phyloP scores from a whole-genome alignment of 2,329 filamentous ascomycete genomes.

The Boeremia exigua region DNA sequence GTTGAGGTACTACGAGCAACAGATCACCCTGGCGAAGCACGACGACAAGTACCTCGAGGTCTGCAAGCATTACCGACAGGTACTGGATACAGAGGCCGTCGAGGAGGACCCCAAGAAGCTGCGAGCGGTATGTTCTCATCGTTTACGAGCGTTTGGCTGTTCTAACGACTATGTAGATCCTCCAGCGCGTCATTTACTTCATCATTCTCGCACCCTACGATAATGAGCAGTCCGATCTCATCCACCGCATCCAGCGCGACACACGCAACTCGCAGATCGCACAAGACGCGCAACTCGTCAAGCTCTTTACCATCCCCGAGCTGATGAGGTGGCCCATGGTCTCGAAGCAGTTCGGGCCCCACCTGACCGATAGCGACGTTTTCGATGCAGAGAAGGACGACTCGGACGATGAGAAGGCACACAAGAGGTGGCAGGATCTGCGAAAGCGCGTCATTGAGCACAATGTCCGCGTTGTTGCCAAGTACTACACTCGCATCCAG shows the following conservation, averaged over 20 bases:
- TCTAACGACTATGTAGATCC: constrained; percentile 61
- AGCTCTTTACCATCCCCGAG: constrained; percentile 93
- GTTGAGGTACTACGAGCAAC: constrained; percentile 94
- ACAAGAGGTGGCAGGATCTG: constrained; percentile 89
- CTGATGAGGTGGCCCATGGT: constrained; percentile 99
- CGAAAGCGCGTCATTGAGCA: constrained; percentile 99
- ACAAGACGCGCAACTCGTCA: constrained; percentile 83
- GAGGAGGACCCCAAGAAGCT: constrained; percentile 88
- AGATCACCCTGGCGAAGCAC: constrained; percentile 94
- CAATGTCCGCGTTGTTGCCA: constrained; percentile 95
- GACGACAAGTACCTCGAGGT: constrained; percentile 96
- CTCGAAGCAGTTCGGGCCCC: constrained; percentile 83
- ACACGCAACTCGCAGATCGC: constrained; percentile 78
- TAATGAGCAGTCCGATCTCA: constrained; percentile 96
- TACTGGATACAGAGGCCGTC: constrained; percentile 93
- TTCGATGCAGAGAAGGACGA: constrained; percentile 73
- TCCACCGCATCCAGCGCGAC: constrained; percentile 90
- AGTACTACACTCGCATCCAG: constrained; percentile 98
- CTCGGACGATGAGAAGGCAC: constrained; percentile 77
- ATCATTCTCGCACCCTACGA: constrained; percentile 95
- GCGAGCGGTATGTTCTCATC: constrained; percentile 70
- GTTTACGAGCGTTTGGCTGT: background rate
- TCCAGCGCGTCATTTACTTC: constrained; percentile 97
- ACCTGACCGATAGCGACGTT: constrained; percentile 87
- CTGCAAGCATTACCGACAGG: constrained; percentile 98